Conservation (phyloP, 208 protist genomes). For the Crithidia mellificae region DNA sequence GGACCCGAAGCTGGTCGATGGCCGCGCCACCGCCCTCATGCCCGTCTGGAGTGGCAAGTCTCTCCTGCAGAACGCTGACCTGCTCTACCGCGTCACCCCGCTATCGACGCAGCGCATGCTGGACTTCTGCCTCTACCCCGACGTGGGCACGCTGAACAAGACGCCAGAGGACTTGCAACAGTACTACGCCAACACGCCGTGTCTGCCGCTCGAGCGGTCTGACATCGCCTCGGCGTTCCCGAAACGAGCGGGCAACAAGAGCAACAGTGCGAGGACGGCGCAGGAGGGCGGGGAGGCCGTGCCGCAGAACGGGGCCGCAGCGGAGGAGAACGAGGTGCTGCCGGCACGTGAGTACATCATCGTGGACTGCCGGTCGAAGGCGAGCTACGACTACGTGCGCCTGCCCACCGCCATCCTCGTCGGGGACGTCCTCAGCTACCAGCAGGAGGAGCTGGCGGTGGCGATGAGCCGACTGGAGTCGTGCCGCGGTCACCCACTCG, state of each 20-base stretch:
- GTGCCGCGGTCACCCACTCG: constrained; percentile 63
- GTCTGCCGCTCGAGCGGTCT: constrained; percentile 72
- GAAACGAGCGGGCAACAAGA: neutral
- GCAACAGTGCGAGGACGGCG: neutral
- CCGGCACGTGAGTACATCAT: constrained; percentile 74
- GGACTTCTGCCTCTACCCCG: constrained; percentile 63
- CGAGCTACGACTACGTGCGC: constrained; percentile 83
- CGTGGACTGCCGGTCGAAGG: constrained; percentile 81
- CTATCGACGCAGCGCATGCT: constrained; percentile 63
- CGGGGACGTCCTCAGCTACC: constrained; percentile 52
- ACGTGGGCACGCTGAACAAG: constrained; percentile 47
- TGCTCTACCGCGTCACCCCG: constrained; percentile 75
- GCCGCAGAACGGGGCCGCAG: no score
- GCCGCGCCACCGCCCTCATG: constrained; percentile 51
- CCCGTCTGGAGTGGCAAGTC: constrained; percentile 62
- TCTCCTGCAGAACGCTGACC: constrained; percentile 76
- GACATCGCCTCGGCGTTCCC: constrained; percentile 75
- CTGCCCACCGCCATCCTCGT: constrained; percentile 81
- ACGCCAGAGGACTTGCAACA: constrained; percentile 45
- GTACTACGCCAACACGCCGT: constrained; percentile 63
- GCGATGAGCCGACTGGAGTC: constrained; percentile 45
- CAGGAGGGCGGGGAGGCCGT: no score
- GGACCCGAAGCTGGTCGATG: constrained; percentile 48
- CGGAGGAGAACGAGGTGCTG: neutral
- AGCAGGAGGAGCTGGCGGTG: constrained; percentile 36